phyloP scores from a whole-genome alignment of 768 basidiomycete genomes.

The Tricholoma furcatifolium region DNA sequence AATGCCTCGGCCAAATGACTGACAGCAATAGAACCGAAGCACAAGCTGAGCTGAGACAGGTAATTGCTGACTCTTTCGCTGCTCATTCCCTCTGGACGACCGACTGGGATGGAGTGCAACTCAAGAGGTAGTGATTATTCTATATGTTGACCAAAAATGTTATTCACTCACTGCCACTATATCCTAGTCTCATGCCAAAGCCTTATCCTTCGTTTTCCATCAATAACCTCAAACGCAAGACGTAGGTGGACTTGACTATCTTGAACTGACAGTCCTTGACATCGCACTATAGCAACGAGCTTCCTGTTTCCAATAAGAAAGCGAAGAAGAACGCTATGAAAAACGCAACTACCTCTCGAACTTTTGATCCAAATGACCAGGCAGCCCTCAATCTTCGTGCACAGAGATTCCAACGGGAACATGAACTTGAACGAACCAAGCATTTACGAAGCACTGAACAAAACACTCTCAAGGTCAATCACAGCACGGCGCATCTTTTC shows the following conservation, averaged over 20 bases:
- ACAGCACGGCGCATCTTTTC: slow-evolving; percentile 54
- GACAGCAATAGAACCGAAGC: slow-evolving; percentile 85
- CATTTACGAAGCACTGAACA: slow-evolving; percentile 39
- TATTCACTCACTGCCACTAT: slow-evolving; percentile 9
- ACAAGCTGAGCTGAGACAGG: slow-evolving; percentile 92
- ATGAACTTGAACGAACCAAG: slow-evolving; percentile 76
- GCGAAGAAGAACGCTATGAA: slow-evolving; percentile 25
- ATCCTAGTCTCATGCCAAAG: slow-evolving; percentile 49
- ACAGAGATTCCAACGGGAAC: slow-evolving; percentile 87
- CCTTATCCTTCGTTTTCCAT: slow-evolving; percentile 46
- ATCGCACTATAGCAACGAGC: slow-evolving; percentile 34
- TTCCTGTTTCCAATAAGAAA: slow-evolving; percentile 43
- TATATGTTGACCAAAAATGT: slow-evolving; percentile 3
- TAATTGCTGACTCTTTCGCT: slow-evolving; percentile 91
- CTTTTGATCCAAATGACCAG: slow-evolving; percentile 62
- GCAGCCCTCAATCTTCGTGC: slow-evolving; percentile 75
- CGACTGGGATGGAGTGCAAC: slow-evolving; percentile 87
- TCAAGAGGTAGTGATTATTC: slow-evolving; percentile 67
- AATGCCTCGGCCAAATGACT: slow-evolving; percentile 89
- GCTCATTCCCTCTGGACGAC: slow-evolving; percentile 87
- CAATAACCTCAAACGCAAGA: slow-evolving; percentile 64
- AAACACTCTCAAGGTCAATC: slow-evolving; percentile 42
- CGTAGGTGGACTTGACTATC: slow-evolving; percentile 33
- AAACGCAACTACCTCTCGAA: slow-evolving; percentile 15
- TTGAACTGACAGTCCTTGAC: slow-evolving; percentile 1